Base-by-base conservation (phyloP, 495 filamentous ascomycete genomes). In the Xylaria flabelliformis region DNA sequence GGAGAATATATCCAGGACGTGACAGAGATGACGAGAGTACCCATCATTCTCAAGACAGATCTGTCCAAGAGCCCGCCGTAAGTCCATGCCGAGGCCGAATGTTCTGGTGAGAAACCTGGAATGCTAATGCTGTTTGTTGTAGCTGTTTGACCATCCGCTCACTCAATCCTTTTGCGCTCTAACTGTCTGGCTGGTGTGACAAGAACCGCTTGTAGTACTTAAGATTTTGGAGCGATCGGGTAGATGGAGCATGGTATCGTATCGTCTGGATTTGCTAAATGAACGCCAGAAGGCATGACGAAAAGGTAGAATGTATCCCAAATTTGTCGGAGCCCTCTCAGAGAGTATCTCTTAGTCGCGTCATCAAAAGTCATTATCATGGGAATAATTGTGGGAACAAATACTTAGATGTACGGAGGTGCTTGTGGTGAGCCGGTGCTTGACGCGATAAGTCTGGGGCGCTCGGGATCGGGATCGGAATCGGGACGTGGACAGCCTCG, bases 31-130 rank as follows among this genome's bases (percentile, higher is more conserved):
- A 95, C 94, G 46, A 88, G 94, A 68, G 93, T 99, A 64, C 96
- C 96, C 3, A 93, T 99, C 70, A 97, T 98, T 76, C 83, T 99
- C 64, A 99, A 98, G 90, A 99, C 96, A 44, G 96, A 99, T 83
- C 88, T 99, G 76, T 93, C 88, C 85, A 99, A 98, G 92, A 98
- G 96, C 81, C 96, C 96, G 83, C 96, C 96, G 93, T 98, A 92
- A 85, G 95, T 93, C 75, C 10, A 19, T 17, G 34, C 53, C 1
- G 36, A 59, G 26, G n/a, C 21, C 32, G 12, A 24, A 44, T 42
- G 5, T 10, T 67, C 24, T 50, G 1, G 42, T 34, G 6, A 26
- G 51, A 48, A 19, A 36, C 12, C 21, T 26, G 2, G 24, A 21
- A 24, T 50, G 41, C 89, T 84, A 84, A 86, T 72, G 67, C 69